Evolutionary conservation across 441 rosid genomes (phyloP), one percentile per base, ranked within the genome.

Genomic region (Erysimum pusillum): DNA sequence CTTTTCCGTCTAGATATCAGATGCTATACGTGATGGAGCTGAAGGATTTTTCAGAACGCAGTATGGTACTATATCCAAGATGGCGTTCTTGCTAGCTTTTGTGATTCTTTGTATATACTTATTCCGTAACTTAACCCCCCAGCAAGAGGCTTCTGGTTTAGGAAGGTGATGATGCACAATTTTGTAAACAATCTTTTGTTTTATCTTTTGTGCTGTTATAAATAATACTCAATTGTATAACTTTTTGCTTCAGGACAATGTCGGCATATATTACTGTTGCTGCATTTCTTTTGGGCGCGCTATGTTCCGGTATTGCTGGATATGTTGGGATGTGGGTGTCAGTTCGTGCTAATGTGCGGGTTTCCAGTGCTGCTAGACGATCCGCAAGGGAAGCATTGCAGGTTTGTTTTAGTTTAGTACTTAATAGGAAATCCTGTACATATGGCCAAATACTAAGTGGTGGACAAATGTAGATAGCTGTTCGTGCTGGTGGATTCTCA

Each of bases 311-410:
- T 81, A 68, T 84, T 68, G 99, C 97, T 1, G 99, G 98, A 69
- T 95, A 95, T 83, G 91, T 95, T 80, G 99, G 99, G 60, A 95
- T 95, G 97, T 93, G 99, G 98, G 98, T 95, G 66, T 95, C 97
- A 14, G 98, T 93, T 56, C 98, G 97, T 76, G 98, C 99, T 76
- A 95, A 95, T 83, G 99, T 91, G 62, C 88, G 98, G 75, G 99
- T 93, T 68, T 86, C 98, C 61, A 91, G 97, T 87, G 97, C 99
- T 54, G 99, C 99, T 63, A 90, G 98, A 76, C 90, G 97, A 76
- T 95, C 98, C 61, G 93, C 97, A 15, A 91, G 99, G 82, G 98
- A 94, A 84, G 98, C 97, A 67, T 80, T 94, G 90, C 97, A 92
- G 97, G 98, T 92, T 77, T 36, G 60, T 63, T 45, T 39, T 35